Evolutionary conservation across 495 filamentous ascomycete genomes (phyloP), one percentile per base, ranked within the genome.

Genomic region (Aspergillus biplanus): DNA sequence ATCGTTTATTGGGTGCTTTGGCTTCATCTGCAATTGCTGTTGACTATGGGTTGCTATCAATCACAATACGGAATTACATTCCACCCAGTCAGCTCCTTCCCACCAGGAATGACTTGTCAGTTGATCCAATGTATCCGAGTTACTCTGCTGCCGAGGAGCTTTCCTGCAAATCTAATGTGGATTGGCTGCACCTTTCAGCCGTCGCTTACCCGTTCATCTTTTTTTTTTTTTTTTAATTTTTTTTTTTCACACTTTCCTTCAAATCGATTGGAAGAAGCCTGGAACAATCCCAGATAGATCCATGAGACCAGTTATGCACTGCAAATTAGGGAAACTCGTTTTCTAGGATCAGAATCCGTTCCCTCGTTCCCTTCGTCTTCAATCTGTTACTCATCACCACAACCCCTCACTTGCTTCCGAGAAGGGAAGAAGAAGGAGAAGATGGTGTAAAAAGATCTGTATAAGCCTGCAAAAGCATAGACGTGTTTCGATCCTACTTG

Each of bases 401-500:
- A 15, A 15, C 7, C 46, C 18, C 13, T 27, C 47, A 5, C 47
- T 21, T 31, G 6, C 47, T 4, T 21, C n/a, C 6, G 21, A 50
- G 27, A 1, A 21, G 9, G 9, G n/a, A 50, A 31, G 16, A 50
- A 50, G 13, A 50, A 50, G 47, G 16, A 4, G 9, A n/a, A 50
- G 21, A 50, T 50, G 27, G 56, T 18, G 44, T 37, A 18, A 15
- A 9, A 15, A 31, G 33, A 37, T 31, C 46, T 18, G 2, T 21
- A 39, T 16, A 53, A 3, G 21, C 7, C 33, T 53, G 58, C 47
- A 52, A 7, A 32, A 11, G 16, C 33, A 60, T 18, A 39, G 33
- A 52, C 56, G 58, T 52, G 47, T 52, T 52, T 54, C 11, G 21
- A 18, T 42, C 16, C 21, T 54, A 61, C 39, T 55, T 34, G 50